Evolutionary conservation across 305 asterid species (phyloP).

Genomic region (Solanum aculeatissimum): DNA sequence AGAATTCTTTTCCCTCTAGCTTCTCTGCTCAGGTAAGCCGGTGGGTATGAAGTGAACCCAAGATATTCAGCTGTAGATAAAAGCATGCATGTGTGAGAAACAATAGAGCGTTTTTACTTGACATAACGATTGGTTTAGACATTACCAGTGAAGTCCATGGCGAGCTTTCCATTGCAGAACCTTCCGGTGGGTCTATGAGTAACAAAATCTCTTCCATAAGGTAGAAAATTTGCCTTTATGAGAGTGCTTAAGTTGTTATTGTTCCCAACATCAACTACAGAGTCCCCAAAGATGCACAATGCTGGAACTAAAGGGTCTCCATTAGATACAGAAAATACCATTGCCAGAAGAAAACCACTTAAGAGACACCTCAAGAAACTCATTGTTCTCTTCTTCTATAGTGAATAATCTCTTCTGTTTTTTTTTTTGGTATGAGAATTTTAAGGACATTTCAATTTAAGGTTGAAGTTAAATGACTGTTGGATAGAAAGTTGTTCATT

Average conservation of each 20-base stretch:
- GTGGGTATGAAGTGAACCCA: constrained; percentile 70
- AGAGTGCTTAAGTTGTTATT: constrained; percentile 55
- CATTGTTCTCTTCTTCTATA: constrained; percentile 3
- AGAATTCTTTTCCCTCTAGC: constrained; percentile 44
- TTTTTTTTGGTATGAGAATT: not conserved
- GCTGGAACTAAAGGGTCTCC: constrained; percentile 79
- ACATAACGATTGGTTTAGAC: not conserved
- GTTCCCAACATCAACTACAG: constrained; percentile 79
- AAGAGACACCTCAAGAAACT: constrained; percentile 11
- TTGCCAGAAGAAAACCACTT: constrained; percentile 9
- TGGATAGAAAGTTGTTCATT: not conserved
- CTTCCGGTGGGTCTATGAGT: constrained; percentile 71
- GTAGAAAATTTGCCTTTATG: constrained; percentile 73
- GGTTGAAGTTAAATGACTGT: not conserved
- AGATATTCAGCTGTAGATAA: constrained; percentile 55
- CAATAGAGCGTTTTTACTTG: not conserved
- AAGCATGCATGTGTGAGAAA: not conserved
- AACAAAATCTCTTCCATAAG: constrained; percentile 73
- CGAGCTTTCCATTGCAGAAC: constrained; percentile 85
- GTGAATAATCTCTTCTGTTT: not conserved
- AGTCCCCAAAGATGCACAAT: constrained; percentile 72
- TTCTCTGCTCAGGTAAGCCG: constrained; percentile 63
- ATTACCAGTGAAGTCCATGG: constrained; percentile 77
- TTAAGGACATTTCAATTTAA: not conserved
- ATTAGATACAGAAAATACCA: constrained; percentile 6